A percentile compares a stretch with the other conserved stretches of the same genome.
phyloP scores from a whole-genome alignment of 1,284 basidiomycete genomes.

The Mycosarcoma mackinlayi region DNA sequence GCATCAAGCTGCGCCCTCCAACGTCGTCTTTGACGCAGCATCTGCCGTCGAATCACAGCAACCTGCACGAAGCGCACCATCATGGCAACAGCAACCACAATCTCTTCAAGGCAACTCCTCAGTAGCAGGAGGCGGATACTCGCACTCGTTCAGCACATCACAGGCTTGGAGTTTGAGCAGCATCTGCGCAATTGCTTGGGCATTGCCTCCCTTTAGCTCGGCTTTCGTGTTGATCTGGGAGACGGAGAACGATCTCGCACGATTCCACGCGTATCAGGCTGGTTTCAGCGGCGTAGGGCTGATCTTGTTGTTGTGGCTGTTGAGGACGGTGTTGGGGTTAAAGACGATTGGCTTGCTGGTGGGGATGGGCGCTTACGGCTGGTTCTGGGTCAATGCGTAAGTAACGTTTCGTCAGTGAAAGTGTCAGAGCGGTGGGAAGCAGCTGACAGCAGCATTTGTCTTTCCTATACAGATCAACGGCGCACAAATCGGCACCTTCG shows the following conservation, averaged over 20 bases:
- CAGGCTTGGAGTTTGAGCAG: slow-evolving; percentile 51
- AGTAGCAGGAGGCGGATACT: slow-evolving; percentile 9
- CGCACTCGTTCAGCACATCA: slow-evolving; percentile 41
- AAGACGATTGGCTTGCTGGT: slow-evolving; percentile 58
- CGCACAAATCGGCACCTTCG: slow-evolving; percentile 48
- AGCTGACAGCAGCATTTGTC: not conserved
- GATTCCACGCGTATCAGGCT: slow-evolving; percentile 63
- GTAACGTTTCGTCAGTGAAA: slow-evolving; percentile 2
- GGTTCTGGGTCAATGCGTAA: slow-evolving; percentile 64
- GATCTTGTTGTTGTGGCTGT: slow-evolving; percentile 50
- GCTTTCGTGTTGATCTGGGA: slow-evolving; percentile 57
- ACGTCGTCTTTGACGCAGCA: slow-evolving; percentile 47
- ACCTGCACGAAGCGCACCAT: slow-evolving; percentile 4
- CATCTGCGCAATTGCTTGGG: slow-evolving; percentile 56
- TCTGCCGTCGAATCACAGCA: slow-evolving; percentile 40
- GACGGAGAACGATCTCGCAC: slow-evolving; percentile 59
- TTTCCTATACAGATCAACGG: slow-evolving; percentile 48
- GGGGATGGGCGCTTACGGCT: slow-evolving; percentile 58
- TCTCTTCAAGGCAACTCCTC: slow-evolving; percentile 5
- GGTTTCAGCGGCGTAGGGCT: slow-evolving; percentile 49
- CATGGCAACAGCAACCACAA: slow-evolving; percentile 19
- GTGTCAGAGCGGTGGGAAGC: too few species aligned
- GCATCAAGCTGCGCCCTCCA: slow-evolving; percentile 29
- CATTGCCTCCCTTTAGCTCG: slow-evolving; percentile 56
- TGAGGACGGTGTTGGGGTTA: slow-evolving; percentile 52